Base-by-base conservation (phyloP, 2,329 filamentous ascomycete species). In the Pyrenochaeta sp. region DNA sequence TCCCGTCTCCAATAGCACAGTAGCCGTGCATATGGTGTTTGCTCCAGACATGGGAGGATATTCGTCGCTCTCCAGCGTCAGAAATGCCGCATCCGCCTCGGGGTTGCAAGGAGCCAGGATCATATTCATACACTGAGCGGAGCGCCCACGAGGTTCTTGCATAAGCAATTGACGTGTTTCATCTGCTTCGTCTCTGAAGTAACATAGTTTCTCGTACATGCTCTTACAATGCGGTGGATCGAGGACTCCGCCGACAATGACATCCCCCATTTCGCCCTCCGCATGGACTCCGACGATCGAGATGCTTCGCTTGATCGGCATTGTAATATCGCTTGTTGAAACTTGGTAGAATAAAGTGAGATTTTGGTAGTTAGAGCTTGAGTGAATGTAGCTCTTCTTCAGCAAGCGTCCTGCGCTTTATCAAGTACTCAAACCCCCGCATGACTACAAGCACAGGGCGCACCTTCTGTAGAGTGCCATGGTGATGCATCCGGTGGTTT, bases 171-270 rank as follows among this genome's bases (percentile, higher is more conserved):
- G 61, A 3, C 76, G 72, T 1, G 77, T 46, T 14, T 65, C 41
- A 39, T 78, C 76, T 6, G 71, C 61, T 20, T 76, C 61, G 3
- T 69, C 61, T 45, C 63, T 61, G 48, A 79, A 75, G 51, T 77
- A 61, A 3, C 67, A 51, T 13, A 80, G 55, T 50, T 80, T 80
- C 3, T 79, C 75, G 44, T 69, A 75, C 77, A 80, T 78, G 13
- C 73, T 77, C 18, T 69, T 69, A 9, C 71, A 51, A 13, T 40
- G 72, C 2, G 67, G 59, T 1, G 70, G 63, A 22, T 80, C 75
- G 1, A 74, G 65, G 3, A 79, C 74, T 13, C 77, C 78, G 11
- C 76, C 75, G 8, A 73, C 68, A 31, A 80, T 71, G 9, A 80
- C 78, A 53, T 81, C 77, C 35, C 78, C 74, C 0, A 78, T 74